phyloP scores from a whole-genome alignment of 1,139 yeast genomes.

The Debaryomyces subglobosus region DNA sequence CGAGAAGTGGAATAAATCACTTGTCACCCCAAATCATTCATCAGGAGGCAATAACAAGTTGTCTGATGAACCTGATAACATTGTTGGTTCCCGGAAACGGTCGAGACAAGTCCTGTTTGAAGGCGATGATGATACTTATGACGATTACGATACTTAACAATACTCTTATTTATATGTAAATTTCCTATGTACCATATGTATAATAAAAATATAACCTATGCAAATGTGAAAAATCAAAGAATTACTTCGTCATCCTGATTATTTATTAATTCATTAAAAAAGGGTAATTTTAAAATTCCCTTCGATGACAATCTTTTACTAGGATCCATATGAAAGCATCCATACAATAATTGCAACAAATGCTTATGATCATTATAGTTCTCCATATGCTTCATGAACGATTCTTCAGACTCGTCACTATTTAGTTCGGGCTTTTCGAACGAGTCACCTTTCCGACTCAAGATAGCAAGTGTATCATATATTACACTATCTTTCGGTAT shows the following conservation, averaged over 20 bases:
- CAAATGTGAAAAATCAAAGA: conserved; percentile 18
- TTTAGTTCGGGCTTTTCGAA: conserved; percentile 27
- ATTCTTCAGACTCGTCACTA: conserved; percentile 16
- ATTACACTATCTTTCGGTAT: conserved; percentile 45
- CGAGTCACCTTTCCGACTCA: conserved; percentile 29
- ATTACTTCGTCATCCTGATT: conserved; percentile 44
- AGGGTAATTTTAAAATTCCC: conserved; percentile 57
- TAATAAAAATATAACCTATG: conserved; percentile 6
- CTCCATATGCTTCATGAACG: conserved; percentile 23
- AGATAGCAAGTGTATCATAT: conserved; percentile 38
- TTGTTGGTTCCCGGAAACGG: conserved; percentile 20
- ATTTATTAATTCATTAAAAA: conserved; percentile 46
- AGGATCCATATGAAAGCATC: conserved; percentile 61
- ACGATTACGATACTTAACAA: conserved; percentile 11
- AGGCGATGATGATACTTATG: conserved; percentile 22
- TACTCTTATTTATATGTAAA: conserved; percentile 1
- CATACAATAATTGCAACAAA: conserved; percentile 56
- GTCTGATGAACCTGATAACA: background rate
- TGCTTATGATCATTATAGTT: conserved; percentile 43
- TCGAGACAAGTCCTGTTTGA: conserved; percentile 26
- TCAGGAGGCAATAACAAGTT: background rate
- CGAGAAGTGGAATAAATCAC: conserved; percentile 14
- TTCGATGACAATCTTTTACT: conserved; percentile 56
- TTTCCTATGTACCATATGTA: conserved; percentile 8
- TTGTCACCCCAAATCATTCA: background rate